These are phyloP conservation scores for Calonectria multiphialidica DNA, from an alignment of 2,329 filamentous ascomycete species.

Conservation along the genomic window DNA sequence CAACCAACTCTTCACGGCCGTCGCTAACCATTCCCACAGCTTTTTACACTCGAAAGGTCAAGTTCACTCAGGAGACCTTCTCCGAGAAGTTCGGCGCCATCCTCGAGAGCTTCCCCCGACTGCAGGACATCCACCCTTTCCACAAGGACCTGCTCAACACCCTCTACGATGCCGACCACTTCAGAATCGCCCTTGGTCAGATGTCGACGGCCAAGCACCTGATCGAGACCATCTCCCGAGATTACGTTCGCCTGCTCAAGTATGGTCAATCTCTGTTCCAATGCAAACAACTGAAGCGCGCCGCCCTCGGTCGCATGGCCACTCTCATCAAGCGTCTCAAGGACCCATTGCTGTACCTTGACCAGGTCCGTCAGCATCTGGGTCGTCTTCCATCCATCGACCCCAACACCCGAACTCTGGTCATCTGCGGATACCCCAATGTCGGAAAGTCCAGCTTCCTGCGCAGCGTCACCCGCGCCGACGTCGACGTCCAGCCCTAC, in stretches of 20 bases:
- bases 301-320: slow-evolving; percentile 96
- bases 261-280: slow-evolving; percentile 98
- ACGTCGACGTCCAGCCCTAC: slow-evolving; percentile 97
- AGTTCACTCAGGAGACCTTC: slow-evolving; percentile 97
- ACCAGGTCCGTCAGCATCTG: slow-evolving; percentile 92
- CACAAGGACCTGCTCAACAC: slow-evolving; percentile 89
- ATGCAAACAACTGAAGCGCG: slow-evolving; percentile 98
- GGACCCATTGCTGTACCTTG: slow-evolving; percentile 93
- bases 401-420: slow-evolving; percentile 93
- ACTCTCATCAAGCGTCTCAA: slow-evolving; percentile 96
- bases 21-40: slow-evolving; percentile 55
- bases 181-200: slow-evolving; percentile 95
- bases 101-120: slow-evolving; percentile 90
- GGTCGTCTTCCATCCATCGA: slow-evolving; percentile 98
- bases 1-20: not conserved
- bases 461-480: slow-evolving; percentile 89
- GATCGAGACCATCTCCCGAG: slow-evolving; percentile 94
- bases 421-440: slow-evolving; percentile 98
- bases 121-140: slow-evolving; percentile 96
- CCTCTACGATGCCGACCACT: slow-evolving; percentile 98
- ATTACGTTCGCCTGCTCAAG: slow-evolving; percentile 92
- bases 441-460: slow-evolving; percentile 98
- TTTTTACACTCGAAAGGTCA: slow-evolving; percentile 98
- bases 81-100: slow-evolving; percentile 92
- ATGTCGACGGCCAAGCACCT: slow-evolving; percentile 95